Percentiles rank a stretch among this genome's conserved stretches.
Conservation (phyloP, 2,329 filamentous ascomycete genomes). For the Ilyonectria robusta region DNA sequence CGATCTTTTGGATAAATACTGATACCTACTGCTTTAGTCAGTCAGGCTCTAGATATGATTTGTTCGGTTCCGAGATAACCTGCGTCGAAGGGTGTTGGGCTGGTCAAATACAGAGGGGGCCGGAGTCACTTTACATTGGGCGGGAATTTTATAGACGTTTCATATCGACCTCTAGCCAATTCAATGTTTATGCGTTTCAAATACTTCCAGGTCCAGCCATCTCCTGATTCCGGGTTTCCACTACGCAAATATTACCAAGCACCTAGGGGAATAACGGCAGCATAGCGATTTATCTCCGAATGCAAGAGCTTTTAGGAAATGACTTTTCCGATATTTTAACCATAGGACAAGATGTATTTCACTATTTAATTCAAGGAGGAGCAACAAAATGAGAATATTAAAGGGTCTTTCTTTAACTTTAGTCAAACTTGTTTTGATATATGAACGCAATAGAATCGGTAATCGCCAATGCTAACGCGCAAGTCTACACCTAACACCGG, state of each 20-base stretch:
- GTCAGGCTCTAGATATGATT: slow-evolving; percentile 17
- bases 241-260: background rate
- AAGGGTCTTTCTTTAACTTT: too few relatives aligned
- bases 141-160: slow-evolving; percentile 35
- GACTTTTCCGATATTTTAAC: too few relatives aligned
- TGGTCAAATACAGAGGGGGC: slow-evolving; percentile 30
- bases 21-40: slow-evolving; percentile 23
- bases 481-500: too few relatives aligned
- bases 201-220: background rate
- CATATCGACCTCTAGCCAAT: slow-evolving; percentile 36
- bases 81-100: slow-evolving; percentile 29
- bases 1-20: slow-evolving; percentile 29
- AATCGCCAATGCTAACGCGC: too few relatives aligned
- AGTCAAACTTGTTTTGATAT: too few relatives aligned
- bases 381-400: too few relatives aligned
- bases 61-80: slow-evolving; percentile 23
- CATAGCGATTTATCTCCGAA: too few relatives aligned
- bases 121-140: slow-evolving; percentile 32
- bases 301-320: too few relatives aligned
- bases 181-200: slow-evolving; percentile 21
- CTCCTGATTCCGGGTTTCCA: background rate
- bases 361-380: too few relatives aligned
- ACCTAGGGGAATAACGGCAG: background rate
- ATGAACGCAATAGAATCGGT: too few relatives aligned
- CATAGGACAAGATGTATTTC: too few relatives aligned